These are phyloP conservation scores for Hypoxylon fuscum DNA, from an alignment of 495 filamentous ascomycete genomes.

Conservation along the genomic window DNA sequence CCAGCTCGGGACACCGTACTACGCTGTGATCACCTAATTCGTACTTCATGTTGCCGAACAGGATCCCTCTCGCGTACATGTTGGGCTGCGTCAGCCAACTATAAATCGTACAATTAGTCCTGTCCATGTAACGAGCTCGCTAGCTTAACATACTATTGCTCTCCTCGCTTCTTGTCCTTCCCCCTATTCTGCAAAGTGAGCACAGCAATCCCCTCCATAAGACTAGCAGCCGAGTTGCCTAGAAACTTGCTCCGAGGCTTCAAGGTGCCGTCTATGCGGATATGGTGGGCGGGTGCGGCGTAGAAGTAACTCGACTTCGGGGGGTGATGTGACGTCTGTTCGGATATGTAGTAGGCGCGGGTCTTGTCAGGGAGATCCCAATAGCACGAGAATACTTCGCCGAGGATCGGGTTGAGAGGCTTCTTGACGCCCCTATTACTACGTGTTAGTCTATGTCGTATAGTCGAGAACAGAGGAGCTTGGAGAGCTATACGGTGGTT, in stretches of 20 bases:
- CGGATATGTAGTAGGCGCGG: slow-evolving; percentile 91
- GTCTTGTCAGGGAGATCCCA: slow-evolving; percentile 93
- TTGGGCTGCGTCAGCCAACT: slow-evolving; percentile 87
- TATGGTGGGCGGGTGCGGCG: slow-evolving; percentile 94
- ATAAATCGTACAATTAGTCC: slow-evolving; percentile 9
- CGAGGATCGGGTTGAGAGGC: slow-evolving; percentile 94
- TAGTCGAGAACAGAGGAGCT: neutral
- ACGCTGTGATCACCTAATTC: slow-evolving; percentile 97
- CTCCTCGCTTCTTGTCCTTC: slow-evolving; percentile 68
- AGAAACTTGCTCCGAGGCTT: slow-evolving; percentile 97
- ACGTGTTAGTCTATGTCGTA: slow-evolving; percentile 31
- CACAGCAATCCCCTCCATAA: slow-evolving; percentile 97
- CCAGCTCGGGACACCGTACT: slow-evolving; percentile 88
- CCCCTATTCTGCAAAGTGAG: slow-evolving; percentile 83
- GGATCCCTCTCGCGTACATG: slow-evolving; percentile 97
- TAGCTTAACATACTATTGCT: slow-evolving; percentile 79
- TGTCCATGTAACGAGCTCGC: neutral
- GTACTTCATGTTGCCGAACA: slow-evolving; percentile 99
- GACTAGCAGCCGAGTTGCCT: slow-evolving; percentile 94
- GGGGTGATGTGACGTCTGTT: slow-evolving; percentile 97
- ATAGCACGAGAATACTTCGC: slow-evolving; percentile 93
- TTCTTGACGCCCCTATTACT: slow-evolving; percentile 90
- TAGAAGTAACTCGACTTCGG: slow-evolving; percentile 99
- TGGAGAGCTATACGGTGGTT: slow-evolving; percentile 78
- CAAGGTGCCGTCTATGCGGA: slow-evolving; percentile 93